Evolutionary conservation across 495 filamentous ascomycete genomes (phyloP).

Genomic region (Letharia columbiana): DNA sequence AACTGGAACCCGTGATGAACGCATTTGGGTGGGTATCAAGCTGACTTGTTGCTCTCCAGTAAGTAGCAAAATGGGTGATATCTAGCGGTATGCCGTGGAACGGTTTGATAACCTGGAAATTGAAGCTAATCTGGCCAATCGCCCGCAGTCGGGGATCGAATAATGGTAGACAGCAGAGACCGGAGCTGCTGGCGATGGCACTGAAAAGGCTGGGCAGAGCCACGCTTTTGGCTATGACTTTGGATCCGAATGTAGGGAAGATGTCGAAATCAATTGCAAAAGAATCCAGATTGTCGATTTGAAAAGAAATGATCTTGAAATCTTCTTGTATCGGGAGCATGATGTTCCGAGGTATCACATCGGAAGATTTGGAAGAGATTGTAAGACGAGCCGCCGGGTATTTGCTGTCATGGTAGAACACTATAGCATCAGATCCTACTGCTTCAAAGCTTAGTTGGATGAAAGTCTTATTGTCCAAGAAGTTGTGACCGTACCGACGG

Average conservation of each 20-base stretch:
- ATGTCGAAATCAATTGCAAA: slow-evolving; percentile 97
- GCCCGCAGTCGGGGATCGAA: slow-evolving; percentile 87
- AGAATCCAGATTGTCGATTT: slow-evolving; percentile 83
- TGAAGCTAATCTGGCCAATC: slow-evolving; percentile 91
- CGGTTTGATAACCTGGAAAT: slow-evolving; percentile 91
- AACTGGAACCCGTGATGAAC: slow-evolving; percentile 87
- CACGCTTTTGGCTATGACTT: slow-evolving; percentile 91
- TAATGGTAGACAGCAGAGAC: slow-evolving; percentile 73
- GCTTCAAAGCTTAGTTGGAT: slow-evolving; percentile 82
- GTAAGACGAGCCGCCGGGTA: slow-evolving; percentile 92
- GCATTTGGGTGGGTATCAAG: slow-evolving; percentile 72
- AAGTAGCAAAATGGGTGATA: slow-evolving; percentile 95
- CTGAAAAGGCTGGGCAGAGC: slow-evolving; percentile 80
- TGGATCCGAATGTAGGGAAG: slow-evolving; percentile 93
- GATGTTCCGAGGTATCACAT: slow-evolving; percentile 90
- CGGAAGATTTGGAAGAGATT: slow-evolving; percentile 90
- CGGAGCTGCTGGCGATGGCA: slow-evolving; percentile 62
- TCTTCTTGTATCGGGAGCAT: slow-evolving; percentile 95
- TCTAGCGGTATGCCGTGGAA: slow-evolving; percentile 90
- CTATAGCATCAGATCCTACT: slow-evolving; percentile 57
- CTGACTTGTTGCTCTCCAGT: slow-evolving; percentile 97
- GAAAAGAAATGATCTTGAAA: slow-evolving; percentile 83
- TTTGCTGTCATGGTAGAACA: slow-evolving; percentile 90
- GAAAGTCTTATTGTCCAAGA: slow-evolving; percentile 93
- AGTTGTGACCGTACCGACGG: slow-evolving; percentile 93